Percentiles rank a stretch among this genome's conserved stretches.
Evolutionary conservation across 371 early-diverging fungal species (phyloP).

Genomic region (Mucor racemosus): DNA sequence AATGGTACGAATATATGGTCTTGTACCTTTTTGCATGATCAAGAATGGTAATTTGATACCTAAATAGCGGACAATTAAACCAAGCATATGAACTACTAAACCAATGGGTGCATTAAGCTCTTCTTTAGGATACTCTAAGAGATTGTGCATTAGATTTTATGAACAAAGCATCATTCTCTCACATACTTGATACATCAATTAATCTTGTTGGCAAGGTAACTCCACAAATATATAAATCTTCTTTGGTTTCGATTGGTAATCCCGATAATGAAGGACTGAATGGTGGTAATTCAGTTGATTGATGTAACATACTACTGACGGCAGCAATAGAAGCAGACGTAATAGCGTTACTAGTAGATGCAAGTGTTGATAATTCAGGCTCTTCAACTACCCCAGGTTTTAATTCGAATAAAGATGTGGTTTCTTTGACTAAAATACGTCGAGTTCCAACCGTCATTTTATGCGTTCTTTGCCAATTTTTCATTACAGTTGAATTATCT

Average conservation of each 20-base stretch:
- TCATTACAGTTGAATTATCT: constrained; percentile 1
- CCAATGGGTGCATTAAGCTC: constrained; percentile 85
- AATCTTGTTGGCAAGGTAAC: constrained; percentile 47
- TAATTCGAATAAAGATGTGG: constrained; percentile 61
- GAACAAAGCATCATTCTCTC: not conserved
- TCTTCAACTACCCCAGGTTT: constrained; percentile 45
- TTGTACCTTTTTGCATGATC: constrained; percentile 57
- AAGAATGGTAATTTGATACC: constrained; percentile 78
- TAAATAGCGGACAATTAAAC: constrained; percentile 79
- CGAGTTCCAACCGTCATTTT: constrained; percentile 47
- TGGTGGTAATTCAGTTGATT: constrained; percentile 4
- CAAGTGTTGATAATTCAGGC: constrained; percentile 8
- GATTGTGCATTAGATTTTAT: constrained; percentile 5
- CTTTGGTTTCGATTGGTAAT: constrained; percentile 22
- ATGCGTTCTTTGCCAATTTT: constrained; percentile 44
- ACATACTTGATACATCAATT: constrained; percentile 52
- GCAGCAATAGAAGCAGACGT: not conserved
- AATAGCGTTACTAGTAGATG: not conserved
- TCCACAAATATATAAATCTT: constrained; percentile 63
- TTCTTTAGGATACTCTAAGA: constrained; percentile 57
- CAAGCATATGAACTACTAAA: constrained; percentile 77
- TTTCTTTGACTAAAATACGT: constrained; percentile 59
- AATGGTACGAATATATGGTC: constrained; percentile 51
- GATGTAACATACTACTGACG: constrained; percentile 12
- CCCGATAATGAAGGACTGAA: not conserved